A percentile compares a stretch with the other conserved stretches of the same genome.
Conservation (phyloP, 1,284 basidiomycete genomes). For the Cryptococcus hybrid region DNA sequence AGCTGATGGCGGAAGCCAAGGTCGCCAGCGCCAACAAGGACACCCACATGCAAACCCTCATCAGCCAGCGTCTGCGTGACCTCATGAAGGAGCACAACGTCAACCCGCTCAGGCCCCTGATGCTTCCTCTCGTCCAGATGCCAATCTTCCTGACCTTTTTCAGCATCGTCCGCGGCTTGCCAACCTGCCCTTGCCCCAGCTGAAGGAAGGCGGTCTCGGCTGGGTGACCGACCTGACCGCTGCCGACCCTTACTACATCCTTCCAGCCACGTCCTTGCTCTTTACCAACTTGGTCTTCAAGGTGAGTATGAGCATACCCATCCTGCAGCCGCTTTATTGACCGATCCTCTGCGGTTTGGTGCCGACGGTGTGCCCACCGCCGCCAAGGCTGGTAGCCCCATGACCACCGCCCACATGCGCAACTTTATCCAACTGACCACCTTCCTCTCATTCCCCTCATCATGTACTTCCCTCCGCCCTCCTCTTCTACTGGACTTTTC, state of each 20-base stretch:
- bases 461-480: conserved; percentile 55
- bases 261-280: conserved; percentile 66
- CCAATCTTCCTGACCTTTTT: conserved; percentile 82
- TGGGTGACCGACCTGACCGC: conserved; percentile 76
- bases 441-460: conserved; percentile 63
- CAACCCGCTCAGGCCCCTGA: conserved; percentile 59
- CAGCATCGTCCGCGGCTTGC: conserved; percentile 76
- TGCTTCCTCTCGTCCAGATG: conserved; percentile 68
- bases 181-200: conserved; percentile 65
- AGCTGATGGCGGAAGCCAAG: conserved; percentile 57
- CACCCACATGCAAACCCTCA: conserved; percentile 58
- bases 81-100: conserved; percentile 71
- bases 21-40: conserved; percentile 56
- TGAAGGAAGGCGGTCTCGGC: conserved; percentile 72
- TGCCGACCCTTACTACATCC: conserved; percentile 71
- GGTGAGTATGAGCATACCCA: conserved; percentile 52
- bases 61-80: conserved; percentile 59
- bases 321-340: conserved; percentile 55
- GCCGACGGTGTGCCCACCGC: conserved; percentile 54
- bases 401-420: conserved; percentile 64
- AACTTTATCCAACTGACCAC: conserved; percentile 68
- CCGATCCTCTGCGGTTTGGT: conserved; percentile 55
- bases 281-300: conserved; percentile 70
- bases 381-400: conserved; percentile 13
- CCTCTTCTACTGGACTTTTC: conserved; percentile 58